These are phyloP conservation scores for Helotiales sp. DNA, from an alignment of 2,329 filamentous ascomycete species.

Conservation along the genomic window DNA sequence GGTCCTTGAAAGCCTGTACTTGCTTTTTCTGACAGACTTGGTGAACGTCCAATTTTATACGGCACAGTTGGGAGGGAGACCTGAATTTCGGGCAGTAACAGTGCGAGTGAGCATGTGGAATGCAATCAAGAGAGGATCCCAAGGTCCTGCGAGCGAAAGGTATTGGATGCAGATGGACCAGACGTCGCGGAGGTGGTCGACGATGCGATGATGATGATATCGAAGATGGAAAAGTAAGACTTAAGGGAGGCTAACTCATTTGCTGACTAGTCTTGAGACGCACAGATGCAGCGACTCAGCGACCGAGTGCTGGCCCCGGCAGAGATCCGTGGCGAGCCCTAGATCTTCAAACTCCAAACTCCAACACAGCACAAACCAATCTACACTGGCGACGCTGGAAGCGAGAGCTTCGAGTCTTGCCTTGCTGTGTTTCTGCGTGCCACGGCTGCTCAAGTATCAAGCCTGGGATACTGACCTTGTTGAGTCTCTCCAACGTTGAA, in stretches of 20 bases:
- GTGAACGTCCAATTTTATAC: conserved; percentile 15
- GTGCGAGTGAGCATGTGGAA: conserved; percentile 5
- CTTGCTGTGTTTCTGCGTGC: not conserved
- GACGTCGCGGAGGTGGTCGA: not conserved
- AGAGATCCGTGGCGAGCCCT: conserved; percentile 20
- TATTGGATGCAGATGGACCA: not conserved
- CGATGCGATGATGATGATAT: conserved; percentile 9
- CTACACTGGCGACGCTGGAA: not conserved
- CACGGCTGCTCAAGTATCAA: not conserved
- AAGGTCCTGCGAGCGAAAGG: conserved; percentile 10
- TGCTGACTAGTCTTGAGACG: conserved; percentile 22
- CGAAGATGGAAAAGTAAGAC: conserved; percentile 7
- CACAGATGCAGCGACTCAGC: too few species aligned
- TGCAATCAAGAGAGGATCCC: conserved; percentile 1
- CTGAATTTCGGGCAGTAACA: conserved; percentile 7
- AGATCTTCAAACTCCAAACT: conserved; percentile 3
- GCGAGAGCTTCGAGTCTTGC: not conserved
- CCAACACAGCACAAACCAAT: not conserved
- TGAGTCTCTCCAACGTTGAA: too few species aligned
- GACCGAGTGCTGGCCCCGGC: conserved; percentile 15
- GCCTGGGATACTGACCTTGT: not conserved
- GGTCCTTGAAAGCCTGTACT: too few species aligned
- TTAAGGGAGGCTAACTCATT: conserved; percentile 26
- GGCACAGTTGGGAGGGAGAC: not conserved
- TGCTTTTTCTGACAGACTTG: conserved; percentile 23